Conservation (phyloP, 768 basidiomycete species). For the Lentinula aciculospora region DNA sequence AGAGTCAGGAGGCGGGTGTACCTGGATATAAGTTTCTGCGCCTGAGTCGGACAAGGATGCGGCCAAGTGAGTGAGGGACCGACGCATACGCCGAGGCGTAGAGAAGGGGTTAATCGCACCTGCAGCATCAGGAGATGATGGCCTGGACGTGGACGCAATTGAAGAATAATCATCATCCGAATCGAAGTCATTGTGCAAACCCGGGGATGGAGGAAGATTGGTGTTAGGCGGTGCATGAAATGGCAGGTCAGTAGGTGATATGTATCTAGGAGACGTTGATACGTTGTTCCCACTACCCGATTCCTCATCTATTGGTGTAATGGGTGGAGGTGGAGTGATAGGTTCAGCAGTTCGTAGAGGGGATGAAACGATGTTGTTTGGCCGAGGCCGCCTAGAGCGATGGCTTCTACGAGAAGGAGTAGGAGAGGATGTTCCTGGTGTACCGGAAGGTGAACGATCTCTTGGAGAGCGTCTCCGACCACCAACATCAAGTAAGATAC, state of each 20-base stretch:
- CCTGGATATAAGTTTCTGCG: conserved; percentile 62
- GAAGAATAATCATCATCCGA: conserved; percentile 30
- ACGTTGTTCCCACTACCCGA: conserved; percentile 39
- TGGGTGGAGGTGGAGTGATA: conserved; percentile 59
- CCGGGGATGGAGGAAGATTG: conserved; percentile 32
- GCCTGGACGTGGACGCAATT: conserved; percentile 44
- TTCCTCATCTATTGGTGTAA: conserved; percentile 72
- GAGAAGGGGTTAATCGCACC: conserved; percentile 80
- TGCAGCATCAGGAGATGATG: conserved; percentile 59
- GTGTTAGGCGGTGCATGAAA: conserved; percentile 49
- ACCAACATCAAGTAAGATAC: conserved; percentile 91
- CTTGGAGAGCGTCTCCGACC: conserved; percentile 40
- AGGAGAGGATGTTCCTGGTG: conserved; percentile 37
- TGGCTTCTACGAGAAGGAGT: conserved; percentile 49
- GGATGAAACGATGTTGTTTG: conserved; percentile 49
- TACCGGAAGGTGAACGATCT: conserved; percentile 34
- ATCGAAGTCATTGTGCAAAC: conserved; percentile 27
- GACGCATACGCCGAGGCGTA: conserved; percentile 59
- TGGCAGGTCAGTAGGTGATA: conserved; percentile 60
- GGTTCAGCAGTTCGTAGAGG: conserved; percentile 53
- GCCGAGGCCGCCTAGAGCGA: conserved; percentile 52
- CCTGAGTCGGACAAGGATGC: conserved; percentile 55
- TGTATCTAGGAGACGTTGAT: conserved; percentile 44
- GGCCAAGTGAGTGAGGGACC: conserved; percentile 65
- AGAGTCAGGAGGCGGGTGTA: conserved; percentile 77